Percentiles rank a stretch among this genome's conserved stretches.
Evolutionary conservation across 805 yeast genomes (phyloP).

Genomic region (Wickerhamomyces pijperi): DNA sequence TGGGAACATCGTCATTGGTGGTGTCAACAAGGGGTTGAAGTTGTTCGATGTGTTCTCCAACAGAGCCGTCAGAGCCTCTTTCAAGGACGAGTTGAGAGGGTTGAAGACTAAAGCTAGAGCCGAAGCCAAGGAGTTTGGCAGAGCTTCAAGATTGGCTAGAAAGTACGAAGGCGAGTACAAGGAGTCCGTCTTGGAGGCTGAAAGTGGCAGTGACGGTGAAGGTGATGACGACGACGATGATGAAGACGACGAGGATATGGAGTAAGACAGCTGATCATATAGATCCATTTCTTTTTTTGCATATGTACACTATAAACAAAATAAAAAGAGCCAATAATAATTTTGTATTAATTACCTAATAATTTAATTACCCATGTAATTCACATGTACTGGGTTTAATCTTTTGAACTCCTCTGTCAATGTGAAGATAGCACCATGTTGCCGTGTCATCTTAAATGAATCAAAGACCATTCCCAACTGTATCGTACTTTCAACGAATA

Average conservation of each 20-base stretch:
- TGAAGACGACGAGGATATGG: constrained; percentile 8
- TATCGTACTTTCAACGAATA: too few relatives aligned
- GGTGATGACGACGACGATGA: constrained; percentile 37
- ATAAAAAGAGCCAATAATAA: too few relatives aligned
- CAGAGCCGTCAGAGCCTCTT: constrained; percentile 59
- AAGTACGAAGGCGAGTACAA: constrained; percentile 42
- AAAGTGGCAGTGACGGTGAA: constrained; percentile 51
- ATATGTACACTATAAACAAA: too few relatives aligned
- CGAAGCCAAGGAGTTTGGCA: constrained; percentile 43
- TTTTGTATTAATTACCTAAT: too few relatives aligned
- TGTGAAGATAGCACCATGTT: too few relatives aligned
- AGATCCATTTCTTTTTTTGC: too few relatives aligned
- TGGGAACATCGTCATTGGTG: constrained; percentile 80
- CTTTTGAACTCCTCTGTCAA: too few relatives aligned
- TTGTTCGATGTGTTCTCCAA: constrained; percentile 90
- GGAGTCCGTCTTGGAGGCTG: constrained; percentile 53
- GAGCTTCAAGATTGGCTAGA: constrained; percentile 65
- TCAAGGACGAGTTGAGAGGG: constrained; percentile 44
- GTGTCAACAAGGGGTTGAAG: constrained; percentile 73
- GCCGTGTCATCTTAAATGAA: too few relatives aligned
- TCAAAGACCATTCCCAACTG: too few relatives aligned
- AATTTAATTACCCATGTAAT: too few relatives aligned
- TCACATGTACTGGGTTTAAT: too few relatives aligned
- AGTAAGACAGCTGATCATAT: too few relatives aligned
- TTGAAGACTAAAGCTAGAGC: constrained; percentile 47